Percentiles rank a stretch among this genome's conserved stretches.
Conservation (phyloP, 179 eudicot species). For the Beta lomatogona region DNA sequence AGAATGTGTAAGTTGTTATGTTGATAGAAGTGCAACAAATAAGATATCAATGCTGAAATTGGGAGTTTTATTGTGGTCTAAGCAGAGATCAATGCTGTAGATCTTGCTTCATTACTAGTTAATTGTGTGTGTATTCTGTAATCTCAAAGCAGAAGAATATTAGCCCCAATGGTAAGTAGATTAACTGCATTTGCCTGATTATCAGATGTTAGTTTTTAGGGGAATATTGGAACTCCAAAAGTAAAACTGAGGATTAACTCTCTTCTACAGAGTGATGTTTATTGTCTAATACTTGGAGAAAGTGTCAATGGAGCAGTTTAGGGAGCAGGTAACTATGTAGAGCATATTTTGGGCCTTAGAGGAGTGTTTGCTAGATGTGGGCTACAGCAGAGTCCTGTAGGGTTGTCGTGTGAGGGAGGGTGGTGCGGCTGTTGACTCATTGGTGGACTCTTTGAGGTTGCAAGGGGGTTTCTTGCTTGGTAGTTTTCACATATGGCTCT, state of each 20-base stretch:
- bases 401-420: background rate
- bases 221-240: slow-evolving; percentile 6
- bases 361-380: background rate
- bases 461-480: background rate
- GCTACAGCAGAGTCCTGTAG: background rate
- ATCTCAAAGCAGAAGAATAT: slow-evolving; percentile 3
- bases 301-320: background rate
- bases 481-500: background rate
- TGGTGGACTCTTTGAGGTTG: background rate
- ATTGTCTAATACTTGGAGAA: slow-evolving; percentile 3
- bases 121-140: background rate
- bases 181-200: background rate
- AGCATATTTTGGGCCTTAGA: background rate
- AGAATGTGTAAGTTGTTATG: background rate
- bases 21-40: background rate
- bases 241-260: background rate
- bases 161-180: background rate
- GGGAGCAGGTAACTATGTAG: background rate
- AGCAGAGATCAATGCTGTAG: background rate
- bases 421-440: background rate
- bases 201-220: background rate
- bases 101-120: background rate
- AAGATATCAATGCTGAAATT: slow-evolving; percentile 10
- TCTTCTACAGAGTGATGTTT: background rate
- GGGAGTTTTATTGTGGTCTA: slow-evolving; percentile 7